phyloP scores from a whole-genome alignment of 2,329 filamentous ascomycete genomes.

The Aspergillus fijiensis region DNA sequence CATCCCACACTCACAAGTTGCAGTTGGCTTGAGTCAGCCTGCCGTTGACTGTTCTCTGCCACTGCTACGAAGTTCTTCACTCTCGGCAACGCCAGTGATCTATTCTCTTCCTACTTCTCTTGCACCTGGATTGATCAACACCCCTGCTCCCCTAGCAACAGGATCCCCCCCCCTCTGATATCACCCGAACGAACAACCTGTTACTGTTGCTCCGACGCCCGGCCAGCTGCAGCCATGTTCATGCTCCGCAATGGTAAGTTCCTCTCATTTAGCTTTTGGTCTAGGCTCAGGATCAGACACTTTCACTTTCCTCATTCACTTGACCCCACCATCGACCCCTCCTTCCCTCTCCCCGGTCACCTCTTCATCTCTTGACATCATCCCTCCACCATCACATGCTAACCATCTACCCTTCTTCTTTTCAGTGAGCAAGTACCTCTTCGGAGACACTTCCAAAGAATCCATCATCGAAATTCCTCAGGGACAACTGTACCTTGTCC shows the following conservation, averaged over 20 bases:
- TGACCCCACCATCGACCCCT: constrained; percentile 25
- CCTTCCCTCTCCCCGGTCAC: constrained; percentile 4
- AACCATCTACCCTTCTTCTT: constrained; percentile 5
- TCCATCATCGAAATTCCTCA: constrained; percentile 91
- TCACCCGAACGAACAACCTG: constrained; percentile 17
- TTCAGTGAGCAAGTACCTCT: constrained; percentile 86
- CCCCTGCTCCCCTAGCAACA: constrained; percentile 7
- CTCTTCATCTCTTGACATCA: background rate
- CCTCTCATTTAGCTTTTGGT: constrained; percentile 18
- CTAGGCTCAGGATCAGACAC: constrained; percentile 4
- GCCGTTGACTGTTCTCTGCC: background rate
- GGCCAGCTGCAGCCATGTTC: constrained; percentile 49
- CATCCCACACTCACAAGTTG: background rate
- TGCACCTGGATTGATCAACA: background rate
- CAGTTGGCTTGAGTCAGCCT: background rate
- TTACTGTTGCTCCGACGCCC: constrained; percentile 25
- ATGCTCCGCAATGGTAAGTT: constrained; percentile 57
- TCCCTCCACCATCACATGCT: constrained; percentile 7
- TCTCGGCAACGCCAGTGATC: background rate
- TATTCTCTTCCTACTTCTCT: background rate
- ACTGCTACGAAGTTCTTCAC: background rate
- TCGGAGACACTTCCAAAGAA: constrained; percentile 84
- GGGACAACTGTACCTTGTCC: constrained; percentile 95
- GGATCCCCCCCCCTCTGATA: constrained; percentile 7
- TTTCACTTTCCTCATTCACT: constrained; percentile 1